Percentiles rank a stretch among this genome's conserved stretches.
Conservation (phyloP, 208 protist species). For the Trypanosoma grayi region DNA sequence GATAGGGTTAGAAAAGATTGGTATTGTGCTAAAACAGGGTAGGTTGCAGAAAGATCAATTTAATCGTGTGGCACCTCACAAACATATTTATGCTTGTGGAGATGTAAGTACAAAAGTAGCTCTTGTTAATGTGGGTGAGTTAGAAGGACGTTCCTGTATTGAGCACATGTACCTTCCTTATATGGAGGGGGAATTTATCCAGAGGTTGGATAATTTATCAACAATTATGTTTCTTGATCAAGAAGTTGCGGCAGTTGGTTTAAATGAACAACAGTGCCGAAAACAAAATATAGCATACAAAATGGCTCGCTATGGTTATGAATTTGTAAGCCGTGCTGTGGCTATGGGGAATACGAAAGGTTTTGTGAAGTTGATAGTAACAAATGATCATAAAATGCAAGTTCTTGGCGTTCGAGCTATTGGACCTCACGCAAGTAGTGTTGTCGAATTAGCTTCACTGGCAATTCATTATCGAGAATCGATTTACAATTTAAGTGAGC, state of each 20-base stretch:
- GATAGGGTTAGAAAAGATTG: constrained; percentile 61
- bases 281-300: constrained; percentile 79
- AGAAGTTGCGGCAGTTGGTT: constrained; percentile 82
- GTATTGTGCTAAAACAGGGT: constrained; percentile 41
- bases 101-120: constrained; percentile 74
- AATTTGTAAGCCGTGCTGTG: constrained; percentile 78
- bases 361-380: constrained; percentile 91
- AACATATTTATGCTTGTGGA: constrained; percentile 88
- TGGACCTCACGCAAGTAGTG: constrained; percentile 83
- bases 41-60: constrained; percentile 53
- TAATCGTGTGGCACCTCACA: constrained; percentile 60
- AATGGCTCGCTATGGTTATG: constrained; percentile 87
- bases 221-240: constrained; percentile 93
- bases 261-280: constrained; percentile 87
- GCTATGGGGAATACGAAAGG: constrained; percentile 87
- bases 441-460: constrained; percentile 87
- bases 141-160: constrained; percentile 72
- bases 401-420: constrained; percentile 87
- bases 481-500: constrained; percentile 61
- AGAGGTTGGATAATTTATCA: constrained; percentile 82
- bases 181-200: constrained; percentile 64
- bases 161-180: constrained; percentile 82
- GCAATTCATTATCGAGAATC: constrained; percentile 86
- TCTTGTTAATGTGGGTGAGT: constrained; percentile 86
- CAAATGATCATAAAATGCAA: constrained; percentile 86